These are phyloP conservation scores for Cinnamomum micranthum DNA, from an alignment of 164 flowering plant species.

Conservation along the genomic window DNA sequence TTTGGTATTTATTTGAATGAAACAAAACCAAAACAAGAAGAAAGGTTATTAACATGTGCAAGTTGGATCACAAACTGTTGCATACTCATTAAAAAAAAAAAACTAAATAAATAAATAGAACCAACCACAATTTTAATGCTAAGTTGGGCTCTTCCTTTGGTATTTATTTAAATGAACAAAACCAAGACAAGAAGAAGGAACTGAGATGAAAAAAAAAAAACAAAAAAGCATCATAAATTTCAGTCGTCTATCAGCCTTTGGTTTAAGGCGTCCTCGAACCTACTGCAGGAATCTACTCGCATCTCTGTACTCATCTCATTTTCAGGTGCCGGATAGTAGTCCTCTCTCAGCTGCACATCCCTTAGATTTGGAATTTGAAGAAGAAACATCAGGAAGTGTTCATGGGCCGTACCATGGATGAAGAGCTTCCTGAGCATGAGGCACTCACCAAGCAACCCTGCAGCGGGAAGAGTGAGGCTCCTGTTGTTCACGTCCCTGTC, in stretches of 20 bases:
- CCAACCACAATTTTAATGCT: background rate
- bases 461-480: conserved; percentile 81
- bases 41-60: background rate
- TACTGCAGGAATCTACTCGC: conserved; percentile 76
- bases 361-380: conserved; percentile 57
- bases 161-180: too few species aligned
- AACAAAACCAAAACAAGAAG: too few species aligned
- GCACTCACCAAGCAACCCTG: conserved; percentile 64
- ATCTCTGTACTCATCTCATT: conserved; percentile 95
- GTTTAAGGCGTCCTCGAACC: conserved; percentile 78
- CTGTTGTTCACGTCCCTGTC: conserved; percentile 89
- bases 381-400: conserved; percentile 76
- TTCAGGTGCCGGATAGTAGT: conserved; percentile 98
- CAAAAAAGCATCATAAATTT: conserved; percentile 5
- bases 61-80: background rate
- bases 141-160: background rate
- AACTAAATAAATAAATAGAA: too few species aligned
- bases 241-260: conserved; percentile 49
- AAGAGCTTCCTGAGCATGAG: conserved; percentile 70
- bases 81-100: too few species aligned
- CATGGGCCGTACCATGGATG: conserved; percentile 88
- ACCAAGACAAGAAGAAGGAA: too few species aligned
- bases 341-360: conserved; percentile 86
- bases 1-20: too few species aligned
- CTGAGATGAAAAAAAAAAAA: background rate